phyloP scores from a whole-genome alignment of 371 early-diverging fungal genomes.

The Syncephalastrum monosporum region DNA sequence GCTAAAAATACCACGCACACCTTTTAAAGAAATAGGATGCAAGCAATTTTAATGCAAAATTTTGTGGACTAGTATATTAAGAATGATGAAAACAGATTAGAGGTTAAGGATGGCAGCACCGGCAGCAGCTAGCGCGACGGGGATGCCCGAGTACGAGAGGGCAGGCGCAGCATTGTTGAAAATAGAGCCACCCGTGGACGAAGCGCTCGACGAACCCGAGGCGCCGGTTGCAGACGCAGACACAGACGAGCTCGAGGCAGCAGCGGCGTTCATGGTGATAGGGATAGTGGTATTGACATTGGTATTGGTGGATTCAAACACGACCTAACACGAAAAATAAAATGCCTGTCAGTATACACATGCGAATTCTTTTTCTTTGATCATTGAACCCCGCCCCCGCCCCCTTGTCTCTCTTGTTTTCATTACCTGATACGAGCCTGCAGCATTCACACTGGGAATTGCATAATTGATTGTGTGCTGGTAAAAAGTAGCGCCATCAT shows the following conservation, averaged over 20 bases:
- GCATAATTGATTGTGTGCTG: slow-evolving; percentile 25
- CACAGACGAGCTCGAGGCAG: slow-evolving; percentile 9
- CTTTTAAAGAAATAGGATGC: no score
- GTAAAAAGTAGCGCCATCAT: slow-evolving; percentile 8
- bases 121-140: no score
- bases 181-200: neutral
- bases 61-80: no score
- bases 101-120: no score
- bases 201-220: slow-evolving; percentile 6
- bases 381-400: no score
- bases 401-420: neutral
- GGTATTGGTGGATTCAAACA: slow-evolving; percentile 34
- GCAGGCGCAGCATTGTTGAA: no score
- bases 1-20: no score
- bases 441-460: slow-evolving; percentile 26
- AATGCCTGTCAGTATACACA: neutral
- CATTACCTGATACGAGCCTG: slow-evolving; percentile 33
- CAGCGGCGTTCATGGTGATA: slow-evolving; percentile 35
- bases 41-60: no score
- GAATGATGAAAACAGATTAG: no score
- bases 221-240: slow-evolving; percentile 4
- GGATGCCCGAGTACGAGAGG: no score
- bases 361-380: neutral
- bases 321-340: slow-evolving; percentile 11
- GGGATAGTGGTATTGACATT: slow-evolving; percentile 34